phyloP scores from a whole-genome alignment of 805 yeast species.

The Saccharomyces mikatae region DNA sequence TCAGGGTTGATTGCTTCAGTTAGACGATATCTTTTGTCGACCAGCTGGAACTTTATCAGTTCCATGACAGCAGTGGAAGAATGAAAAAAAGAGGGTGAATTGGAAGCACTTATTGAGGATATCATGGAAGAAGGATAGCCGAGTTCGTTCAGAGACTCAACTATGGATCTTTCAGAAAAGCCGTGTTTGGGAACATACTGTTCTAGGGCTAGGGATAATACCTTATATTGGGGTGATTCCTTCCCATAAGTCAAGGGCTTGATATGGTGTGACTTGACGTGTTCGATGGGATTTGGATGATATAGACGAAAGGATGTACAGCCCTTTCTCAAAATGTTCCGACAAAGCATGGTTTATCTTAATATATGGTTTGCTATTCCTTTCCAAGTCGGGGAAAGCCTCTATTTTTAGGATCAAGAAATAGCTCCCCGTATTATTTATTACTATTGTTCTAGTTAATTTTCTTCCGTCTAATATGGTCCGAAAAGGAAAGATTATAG shows the following conservation, averaged over 20 bases:
- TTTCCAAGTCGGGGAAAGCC: neutral
- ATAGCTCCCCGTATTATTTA: neutral
- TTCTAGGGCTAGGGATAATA: constrained; percentile 21
- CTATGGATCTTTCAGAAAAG: constrained; percentile 27
- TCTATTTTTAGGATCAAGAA: neutral
- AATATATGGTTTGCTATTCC: neutral
- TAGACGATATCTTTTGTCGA: constrained; percentile 40
- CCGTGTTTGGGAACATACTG: constrained; percentile 27
- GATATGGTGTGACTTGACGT: constrained; percentile 11
- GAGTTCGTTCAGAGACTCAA: constrained; percentile 21
- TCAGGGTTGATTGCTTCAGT: constrained; percentile 30
- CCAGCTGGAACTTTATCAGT: constrained; percentile 49
- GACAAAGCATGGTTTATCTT: neutral
- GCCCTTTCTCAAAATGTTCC: neutral
- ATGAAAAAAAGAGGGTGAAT: constrained; percentile 27
- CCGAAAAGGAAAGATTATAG: neutral
- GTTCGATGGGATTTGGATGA: constrained; percentile 22
- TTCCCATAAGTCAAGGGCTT: constrained; percentile 22
- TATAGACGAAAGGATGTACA: constrained; percentile 13
- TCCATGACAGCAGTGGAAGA: constrained; percentile 34
- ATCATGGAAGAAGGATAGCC: constrained; percentile 22
- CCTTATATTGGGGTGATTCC: constrained; percentile 22
- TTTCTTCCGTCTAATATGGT: neutral
- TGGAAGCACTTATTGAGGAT: constrained; percentile 26
- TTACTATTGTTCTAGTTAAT: neutral